Base-by-base conservation (phyloP, 2,329 filamentous ascomycete species). In the Venturia asperata region DNA sequence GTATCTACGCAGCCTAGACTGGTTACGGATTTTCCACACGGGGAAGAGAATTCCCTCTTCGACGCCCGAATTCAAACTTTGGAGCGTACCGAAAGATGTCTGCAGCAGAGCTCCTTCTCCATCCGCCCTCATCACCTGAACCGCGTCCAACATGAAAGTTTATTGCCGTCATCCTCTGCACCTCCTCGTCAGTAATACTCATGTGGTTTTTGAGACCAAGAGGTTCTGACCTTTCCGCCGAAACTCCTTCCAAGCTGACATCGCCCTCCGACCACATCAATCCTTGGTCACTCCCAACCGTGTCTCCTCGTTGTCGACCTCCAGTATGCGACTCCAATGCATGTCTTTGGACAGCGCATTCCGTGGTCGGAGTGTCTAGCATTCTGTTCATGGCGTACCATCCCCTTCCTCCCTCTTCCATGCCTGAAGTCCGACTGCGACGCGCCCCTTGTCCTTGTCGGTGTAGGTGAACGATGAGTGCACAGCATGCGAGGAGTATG, bases 31-130 rank as follows among this genome's bases (percentile, higher is more conserved):
- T n/a, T 7, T 58, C 30, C 52, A 3, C 15, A 1, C 30, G 52
- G 5, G 37, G 52, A 13, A 58, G 27, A 58, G 52, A 58, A 11
- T 39, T 37, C 30, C 17, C 30, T 37, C 52, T 55, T 58, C 52
- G 52, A 58, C 37, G 52, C 30, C 52, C 52, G 13, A 58, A 9
- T 37, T 17, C 52, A 58, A 58, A 9, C 19, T 34, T 58, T 9
- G 30, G 27, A 7, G 24, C 52, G 9, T 19, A 27, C 19, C 37
- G 52, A 58, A 58, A 58, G 19, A 58, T 37, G 19, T 37, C 52
- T 24, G 52, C 52, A 24, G 52, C 52, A 15, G 30, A 58, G 19
- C 52, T 58, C 19, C 52, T 58, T 21, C 52, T 34, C 52, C 52
- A 58, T 58, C 30, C 52, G 37, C 52, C 19, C 27, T 58, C 30